Evolutionary conservation across 2,329 filamentous ascomycete species (phyloP), one percentile per base, ranked within the genome.

Genomic region (Hypoxylon sp.): DNA sequence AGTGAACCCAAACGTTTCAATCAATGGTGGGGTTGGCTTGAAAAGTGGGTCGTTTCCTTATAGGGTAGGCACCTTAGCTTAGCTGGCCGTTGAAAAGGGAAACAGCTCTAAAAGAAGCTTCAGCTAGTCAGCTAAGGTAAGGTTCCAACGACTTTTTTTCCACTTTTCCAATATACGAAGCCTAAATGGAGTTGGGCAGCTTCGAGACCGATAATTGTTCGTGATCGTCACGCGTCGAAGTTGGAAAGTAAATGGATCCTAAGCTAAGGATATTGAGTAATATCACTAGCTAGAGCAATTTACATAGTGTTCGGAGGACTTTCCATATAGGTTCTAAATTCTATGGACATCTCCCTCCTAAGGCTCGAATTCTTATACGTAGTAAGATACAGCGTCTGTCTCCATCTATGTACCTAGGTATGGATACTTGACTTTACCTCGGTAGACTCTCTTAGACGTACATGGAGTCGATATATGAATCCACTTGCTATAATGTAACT

Each of bases 1-100:
- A 50, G 60, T 61, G 32, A 28, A 53, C 58, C 49, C 17, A 53
- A 60, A 53, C 46, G 58, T 65, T 61, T 61, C 30, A 61, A 52
- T 61, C 58, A 38, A 65, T 65, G 58, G 63, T 65, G 63, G 63
- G 63, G 63, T 61, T 32, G 21, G 6, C 14, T 7, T 25, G 23
- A 65, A 65, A 65, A 65, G 63, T 58, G 63, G 63, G 21, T 10
- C 36, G 5, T 51, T 53, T 11, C 46, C 51, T 61, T 52, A 43
- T 38, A 36, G 21, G 57, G 63, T 65, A 65, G 13, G 45, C 28
- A 63, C 52, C 45, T 63, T 43, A 56, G 43, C 32, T 65, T 60
- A 56, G 32, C 62, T 65, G 30, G 19, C 2, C 38, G 9, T 43
- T 43, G 14, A n/a, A 17, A 41, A n/a, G n/a, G n/a, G 36, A n/a